These are phyloP conservation scores for Pestalotiopsis sp. DNA, from an alignment of 2,329 filamentous ascomycete species.

Conservation along the genomic window DNA sequence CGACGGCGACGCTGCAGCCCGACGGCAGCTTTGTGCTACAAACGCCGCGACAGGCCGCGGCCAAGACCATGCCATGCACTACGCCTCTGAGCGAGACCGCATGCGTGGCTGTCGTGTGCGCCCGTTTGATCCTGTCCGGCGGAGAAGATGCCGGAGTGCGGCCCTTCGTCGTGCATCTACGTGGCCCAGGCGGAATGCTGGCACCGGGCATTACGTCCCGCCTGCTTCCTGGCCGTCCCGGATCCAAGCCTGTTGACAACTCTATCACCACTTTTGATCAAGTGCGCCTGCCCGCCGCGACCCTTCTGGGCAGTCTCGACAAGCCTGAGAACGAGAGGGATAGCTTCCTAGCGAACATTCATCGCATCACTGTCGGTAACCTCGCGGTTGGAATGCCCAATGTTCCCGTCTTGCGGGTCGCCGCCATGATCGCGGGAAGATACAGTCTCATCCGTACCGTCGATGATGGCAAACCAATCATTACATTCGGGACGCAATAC, in stretches of 20 bases:
- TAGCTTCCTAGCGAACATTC: neutral
- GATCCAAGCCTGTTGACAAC: neutral
- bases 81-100: neutral
- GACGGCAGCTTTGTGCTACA: constrained; percentile 25
- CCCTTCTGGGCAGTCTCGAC: neutral
- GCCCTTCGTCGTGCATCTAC: neutral
- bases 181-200: neutral
- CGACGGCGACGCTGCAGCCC: constrained; percentile 35
- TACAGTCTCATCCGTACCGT: neutral
- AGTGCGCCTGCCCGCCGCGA: neutral
- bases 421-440: neutral
- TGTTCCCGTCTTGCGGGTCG: neutral
- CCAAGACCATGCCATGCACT: neutral
- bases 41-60: neutral
- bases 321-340: neutral
- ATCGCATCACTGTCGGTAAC: neutral
- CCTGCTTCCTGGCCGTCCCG: neutral
- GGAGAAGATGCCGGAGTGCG: neutral
- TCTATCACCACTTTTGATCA: neutral
- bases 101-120: neutral
- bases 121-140: neutral
- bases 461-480: neutral
- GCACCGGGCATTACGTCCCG: neutral
- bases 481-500: neutral
- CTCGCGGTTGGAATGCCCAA: neutral